Percentiles rank a stretch among this genome's conserved stretches.
Conservation (phyloP, 768 basidiomycete genomes). For the Pulveroboletus sp. region DNA sequence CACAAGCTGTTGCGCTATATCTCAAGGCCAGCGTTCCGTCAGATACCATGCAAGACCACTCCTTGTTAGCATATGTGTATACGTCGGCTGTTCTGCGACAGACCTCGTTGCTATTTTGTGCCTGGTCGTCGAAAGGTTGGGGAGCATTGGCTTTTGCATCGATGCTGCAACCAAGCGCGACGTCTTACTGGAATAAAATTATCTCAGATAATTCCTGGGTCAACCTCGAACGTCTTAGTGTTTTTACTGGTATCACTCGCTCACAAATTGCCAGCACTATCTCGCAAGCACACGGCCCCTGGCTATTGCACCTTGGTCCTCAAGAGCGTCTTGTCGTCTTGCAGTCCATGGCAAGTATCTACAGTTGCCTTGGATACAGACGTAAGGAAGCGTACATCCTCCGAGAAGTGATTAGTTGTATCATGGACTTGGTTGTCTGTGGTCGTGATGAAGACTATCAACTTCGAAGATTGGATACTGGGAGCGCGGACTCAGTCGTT, state of each 20-base stretch:
- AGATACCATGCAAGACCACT: slow-evolving; percentile 51
- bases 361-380: slow-evolving; percentile 74
- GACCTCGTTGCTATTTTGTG: slow-evolving; percentile 64
- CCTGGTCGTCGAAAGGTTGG: slow-evolving; percentile 89
- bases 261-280: slow-evolving; percentile 59
- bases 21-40: slow-evolving; percentile 48
- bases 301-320: slow-evolving; percentile 75
- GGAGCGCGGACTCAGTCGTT: slow-evolving; percentile 43
- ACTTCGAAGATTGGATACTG: slow-evolving; percentile 34
- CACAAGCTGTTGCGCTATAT: slow-evolving; percentile 60
- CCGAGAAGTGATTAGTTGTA: slow-evolving; percentile 78
- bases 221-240: slow-evolving; percentile 60
- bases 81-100: slow-evolving; percentile 65
- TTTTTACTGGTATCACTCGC: slow-evolving; percentile 66
- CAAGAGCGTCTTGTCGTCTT: slow-evolving; percentile 70
- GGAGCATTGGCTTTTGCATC: slow-evolving; percentile 70
- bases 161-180: slow-evolving; percentile 64
- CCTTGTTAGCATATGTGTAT: slow-evolving; percentile 66
- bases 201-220: slow-evolving; percentile 46
- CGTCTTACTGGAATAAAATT: slow-evolving; percentile 56
- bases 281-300: slow-evolving; percentile 80
- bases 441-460: slow-evolving; percentile 69
- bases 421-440: slow-evolving; percentile 83
- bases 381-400: slow-evolving; percentile 87
- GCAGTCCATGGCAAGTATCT: slow-evolving; percentile 68